These are phyloP conservation scores for Alternaria solani DNA, from an alignment of 2,329 filamentous ascomycete genomes.

Conservation along the genomic window DNA sequence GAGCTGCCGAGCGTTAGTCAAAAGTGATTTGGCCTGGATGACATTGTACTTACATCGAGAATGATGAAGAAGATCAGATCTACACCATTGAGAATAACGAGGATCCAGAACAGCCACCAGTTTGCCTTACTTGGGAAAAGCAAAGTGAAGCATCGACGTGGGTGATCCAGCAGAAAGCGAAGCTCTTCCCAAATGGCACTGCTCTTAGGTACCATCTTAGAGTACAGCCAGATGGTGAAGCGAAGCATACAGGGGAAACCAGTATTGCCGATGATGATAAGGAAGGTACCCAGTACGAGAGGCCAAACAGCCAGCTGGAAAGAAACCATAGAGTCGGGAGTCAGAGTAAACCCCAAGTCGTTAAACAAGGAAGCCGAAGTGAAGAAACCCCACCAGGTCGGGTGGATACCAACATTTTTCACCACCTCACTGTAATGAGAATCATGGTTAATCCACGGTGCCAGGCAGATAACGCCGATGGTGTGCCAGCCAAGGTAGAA, in stretches of 20 bases:
- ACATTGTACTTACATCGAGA: conserved; percentile 72
- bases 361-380: conserved; percentile 89
- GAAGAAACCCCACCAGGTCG: conserved; percentile 92
- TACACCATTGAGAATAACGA: conserved; percentile 80
- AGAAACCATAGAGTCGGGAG: conserved; percentile 90
- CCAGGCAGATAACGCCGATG: conserved; percentile 74
- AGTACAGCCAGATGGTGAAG: conserved; percentile 86
- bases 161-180: conserved; percentile 89
- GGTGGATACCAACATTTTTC: conserved; percentile 66
- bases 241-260: conserved; percentile 95
- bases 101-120: conserved; percentile 93
- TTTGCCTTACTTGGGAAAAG: conserved; percentile 89
- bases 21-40: no score
- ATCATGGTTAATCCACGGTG: conserved; percentile 80
- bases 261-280: conserved; percentile 95
- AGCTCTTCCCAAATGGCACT: conserved; percentile 88
- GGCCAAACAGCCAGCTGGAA: conserved; percentile 81
- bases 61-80: conserved; percentile 93
- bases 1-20: conserved; percentile 60
- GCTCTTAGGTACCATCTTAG: conserved; percentile 69
- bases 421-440: conserved; percentile 68
- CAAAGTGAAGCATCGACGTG: conserved; percentile 93
- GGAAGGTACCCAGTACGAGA: conserved; percentile 78
- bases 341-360: conserved; percentile 92
- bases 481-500: conserved; percentile 89